phyloP scores from a whole-genome alignment of 2,329 filamentous ascomycete species.

The Microdochium bolleyi region DNA sequence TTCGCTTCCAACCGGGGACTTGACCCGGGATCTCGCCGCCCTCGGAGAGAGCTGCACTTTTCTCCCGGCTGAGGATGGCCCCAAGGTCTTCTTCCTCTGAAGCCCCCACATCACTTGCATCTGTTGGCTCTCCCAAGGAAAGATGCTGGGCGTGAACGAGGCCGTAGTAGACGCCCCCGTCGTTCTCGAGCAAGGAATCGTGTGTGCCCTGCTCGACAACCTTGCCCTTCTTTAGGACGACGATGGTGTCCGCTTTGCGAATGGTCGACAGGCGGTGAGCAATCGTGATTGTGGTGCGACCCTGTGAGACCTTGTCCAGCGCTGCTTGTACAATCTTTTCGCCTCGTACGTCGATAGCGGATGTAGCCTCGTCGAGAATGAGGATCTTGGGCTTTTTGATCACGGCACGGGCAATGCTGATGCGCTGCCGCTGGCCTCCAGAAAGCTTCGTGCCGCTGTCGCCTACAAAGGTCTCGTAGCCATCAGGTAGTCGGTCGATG shows the following conservation, averaged over 20 bases:
- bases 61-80: constrained; percentile 31
- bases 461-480: constrained; percentile 68
- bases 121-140: constrained; percentile 39
- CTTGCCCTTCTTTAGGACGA: constrained; percentile 64
- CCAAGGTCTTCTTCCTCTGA: constrained; percentile 31
- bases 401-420: constrained; percentile 71
- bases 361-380: constrained; percentile 72
- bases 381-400: constrained; percentile 63
- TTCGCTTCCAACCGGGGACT: constrained; percentile 22
- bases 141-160: constrained; percentile 59
- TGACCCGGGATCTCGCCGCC: constrained; percentile 7
- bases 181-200: constrained; percentile 54
- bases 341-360: constrained; percentile 48
- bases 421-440: constrained; percentile 78
- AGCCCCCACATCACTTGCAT: constrained; percentile 23
- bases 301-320: constrained; percentile 50
- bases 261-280: constrained; percentile 70
- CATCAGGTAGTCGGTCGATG: constrained; percentile 53
- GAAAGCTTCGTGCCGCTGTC: constrained; percentile 72
- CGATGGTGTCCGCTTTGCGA: constrained; percentile 69
- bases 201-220: constrained; percentile 72
- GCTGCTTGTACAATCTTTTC: constrained; percentile 57
- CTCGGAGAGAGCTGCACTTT: constrained; percentile 33
- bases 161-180: constrained; percentile 56
- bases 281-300: constrained; percentile 65